Conservation (phyloP, 108 stramenopile species). For the Skeletonema costatum region DNA sequence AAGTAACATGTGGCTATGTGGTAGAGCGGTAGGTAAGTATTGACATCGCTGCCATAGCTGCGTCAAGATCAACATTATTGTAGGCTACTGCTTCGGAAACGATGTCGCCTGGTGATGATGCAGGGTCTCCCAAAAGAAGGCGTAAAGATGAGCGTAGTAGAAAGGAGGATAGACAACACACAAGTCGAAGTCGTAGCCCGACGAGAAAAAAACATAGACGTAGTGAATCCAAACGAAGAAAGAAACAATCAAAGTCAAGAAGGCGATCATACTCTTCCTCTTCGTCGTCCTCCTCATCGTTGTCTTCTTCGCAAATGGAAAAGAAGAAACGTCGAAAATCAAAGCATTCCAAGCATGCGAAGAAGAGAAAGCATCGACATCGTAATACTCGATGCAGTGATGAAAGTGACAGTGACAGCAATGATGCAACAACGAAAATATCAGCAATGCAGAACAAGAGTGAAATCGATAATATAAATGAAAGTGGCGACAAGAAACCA, state of each 20-base stretch:
- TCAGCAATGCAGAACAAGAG: neutral
- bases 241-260: slow-evolving; percentile 7
- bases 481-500: slow-evolving; percentile 2
- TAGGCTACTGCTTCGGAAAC: neutral
- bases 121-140: neutral
- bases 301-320: slow-evolving; percentile 1
- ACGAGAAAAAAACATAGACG: neutral
- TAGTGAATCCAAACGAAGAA: neutral
- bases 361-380: slow-evolving; percentile 12
- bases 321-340: slow-evolving; percentile 8
- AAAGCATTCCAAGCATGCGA: neutral
- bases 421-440: neutral
- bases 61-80: too few species aligned
- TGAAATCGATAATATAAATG: neutral
- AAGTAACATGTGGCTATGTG: too few species aligned
- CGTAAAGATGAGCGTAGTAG: neutral
- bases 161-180: neutral
- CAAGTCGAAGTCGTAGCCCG: neutral
- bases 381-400: neutral
- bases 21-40: too few species aligned
- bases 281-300: slow-evolving; percentile 22
- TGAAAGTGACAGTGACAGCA: slow-evolving; percentile 3
- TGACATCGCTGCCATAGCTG: too few species aligned
- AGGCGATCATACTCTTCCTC: slow-evolving; percentile 28
- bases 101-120: neutral